phyloP scores from a whole-genome alignment of 257 asterid genomes.

The Marsdenia floribunda region DNA sequence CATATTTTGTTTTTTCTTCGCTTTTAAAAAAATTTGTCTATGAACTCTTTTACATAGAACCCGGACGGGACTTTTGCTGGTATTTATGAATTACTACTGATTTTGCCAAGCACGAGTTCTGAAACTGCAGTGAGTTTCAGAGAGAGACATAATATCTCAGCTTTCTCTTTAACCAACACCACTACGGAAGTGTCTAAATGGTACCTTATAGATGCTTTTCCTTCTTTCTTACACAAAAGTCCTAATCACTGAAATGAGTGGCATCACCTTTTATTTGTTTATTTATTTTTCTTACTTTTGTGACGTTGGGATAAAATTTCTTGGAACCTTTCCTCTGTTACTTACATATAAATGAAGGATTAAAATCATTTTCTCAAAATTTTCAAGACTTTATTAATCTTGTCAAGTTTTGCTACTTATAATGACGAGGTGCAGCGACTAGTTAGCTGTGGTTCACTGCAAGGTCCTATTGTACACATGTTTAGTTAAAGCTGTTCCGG shows the following conservation, averaged over 20 bases:
- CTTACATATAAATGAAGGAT: not conserved
- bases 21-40: not conserved
- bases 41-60: conserved; percentile 2
- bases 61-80: not conserved
- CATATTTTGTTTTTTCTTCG: not conserved
- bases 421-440: conserved; percentile 13
- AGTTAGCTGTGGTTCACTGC: conserved; percentile 5
- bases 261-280: not conserved
- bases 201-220: conserved; percentile 30
- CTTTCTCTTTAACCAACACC: conserved; percentile 58
- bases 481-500: conserved; percentile 27
- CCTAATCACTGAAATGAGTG: conserved; percentile 16
- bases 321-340: not conserved
- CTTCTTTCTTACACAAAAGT: conserved; percentile 21
- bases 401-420: conserved; percentile 4
- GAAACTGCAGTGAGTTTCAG: conserved; percentile 24
- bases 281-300: not conserved
- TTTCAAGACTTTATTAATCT: not conserved
- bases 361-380: not conserved
- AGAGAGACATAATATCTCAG: conserved; percentile 21
- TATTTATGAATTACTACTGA: conserved; percentile 2
- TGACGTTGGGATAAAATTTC: not conserved
- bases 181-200: conserved; percentile 9
- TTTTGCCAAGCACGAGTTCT: conserved; percentile 46
- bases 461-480: conserved; percentile 2